A percentile compares a stretch with the other conserved stretches of the same genome.
Conservation (phyloP, 1,284 basidiomycete species). For the Apiotrichum domesticum region DNA sequence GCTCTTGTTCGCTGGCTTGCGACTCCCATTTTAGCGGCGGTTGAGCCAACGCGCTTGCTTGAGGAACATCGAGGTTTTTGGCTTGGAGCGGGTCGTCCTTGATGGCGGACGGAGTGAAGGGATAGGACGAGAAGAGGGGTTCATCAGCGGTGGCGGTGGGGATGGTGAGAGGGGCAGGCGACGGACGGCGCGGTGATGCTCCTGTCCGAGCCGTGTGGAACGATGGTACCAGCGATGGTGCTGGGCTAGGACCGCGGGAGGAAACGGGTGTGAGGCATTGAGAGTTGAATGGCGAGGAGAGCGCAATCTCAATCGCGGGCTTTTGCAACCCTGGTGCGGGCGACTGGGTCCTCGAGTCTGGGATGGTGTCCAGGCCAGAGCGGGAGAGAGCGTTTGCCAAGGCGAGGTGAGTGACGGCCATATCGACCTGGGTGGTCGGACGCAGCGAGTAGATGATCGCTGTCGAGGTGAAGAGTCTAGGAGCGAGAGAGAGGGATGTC, state of each 20-base stretch:
- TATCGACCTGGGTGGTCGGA: neutral
- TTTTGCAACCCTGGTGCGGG: constrained; percentile 5
- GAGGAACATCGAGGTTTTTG: neutral
- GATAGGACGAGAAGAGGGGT: constrained; percentile 35
- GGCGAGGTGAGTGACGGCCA: constrained; percentile 9
- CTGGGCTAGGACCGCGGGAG: constrained; percentile 4
- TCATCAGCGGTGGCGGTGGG: constrained; percentile 27
- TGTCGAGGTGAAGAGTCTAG: too few relatives aligned
- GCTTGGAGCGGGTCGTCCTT: neutral
- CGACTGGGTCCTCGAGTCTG: constrained; percentile 24
- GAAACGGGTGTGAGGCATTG: constrained; percentile 7
- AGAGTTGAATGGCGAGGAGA: constrained; percentile 9
- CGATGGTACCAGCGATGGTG: constrained; percentile 1
- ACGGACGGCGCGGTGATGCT: constrained; percentile 11
- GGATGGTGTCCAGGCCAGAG: constrained; percentile 18
- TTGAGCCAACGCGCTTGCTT: neutral
- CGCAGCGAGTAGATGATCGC: too few relatives aligned
- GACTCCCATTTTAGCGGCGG: constrained; percentile 6
- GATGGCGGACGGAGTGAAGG: constrained; percentile 10
- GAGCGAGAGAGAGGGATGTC: too few relatives aligned
- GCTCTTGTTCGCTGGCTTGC: neutral
- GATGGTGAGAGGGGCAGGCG: constrained; percentile 25
- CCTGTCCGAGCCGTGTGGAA: constrained; percentile 1
- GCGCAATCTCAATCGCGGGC: neutral
- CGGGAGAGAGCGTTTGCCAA: constrained; percentile 1